Evolutionary conservation across 805 yeast genomes (phyloP), one percentile per base, ranked within the genome.

Genomic region (Metschnikowia orientalis): DNA sequence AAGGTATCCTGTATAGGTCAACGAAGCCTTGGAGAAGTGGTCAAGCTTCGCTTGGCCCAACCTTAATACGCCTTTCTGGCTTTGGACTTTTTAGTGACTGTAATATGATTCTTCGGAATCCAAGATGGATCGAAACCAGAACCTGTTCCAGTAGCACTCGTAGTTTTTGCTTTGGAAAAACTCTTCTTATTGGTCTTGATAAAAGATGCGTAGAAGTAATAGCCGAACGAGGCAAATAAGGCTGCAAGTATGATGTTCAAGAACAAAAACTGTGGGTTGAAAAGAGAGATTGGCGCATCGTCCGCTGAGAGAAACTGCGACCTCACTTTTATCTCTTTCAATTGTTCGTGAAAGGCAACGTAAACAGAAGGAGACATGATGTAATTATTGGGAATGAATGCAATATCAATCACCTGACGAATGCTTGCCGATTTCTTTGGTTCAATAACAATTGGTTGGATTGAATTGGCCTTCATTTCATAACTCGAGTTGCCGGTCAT

Each of bases 261-360:
- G 21, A 82, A 55, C 38, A 86, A 52, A 50, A 87, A 72, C 57
- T 79, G 77, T 9, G 89, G 92, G 53, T 83, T 75, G 60, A 81
- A 78, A 34, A 79, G 43, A 1, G 94, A 80, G 47, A 88, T 63
- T 36, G 79, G 71, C 22, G 71, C 73, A 48, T 87, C 95, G 8
- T 57, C 57, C 36, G 88, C 73, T 14, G 64, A 55, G 27, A 83
- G 61, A 38, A 79, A 59, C 49, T 76, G 79, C 31, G 77, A 72
- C 49, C 73, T 67, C 17, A 81, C 70, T 32, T 77, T 76, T 24
- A 82, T 63, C 42, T 66, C 61, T 59, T 75, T 70, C 45, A 78
- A 53, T 31, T 71, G 57, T 6, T 73, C 71, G 20, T 72, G 62
- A 48, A 63, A 67, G 18, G 69, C 61, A 28, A 79, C 67, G 53